Percentiles rank a stretch among this genome's conserved stretches.
Conservation (phyloP, 1,284 basidiomycete genomes). For the Naganishia albida region DNA sequence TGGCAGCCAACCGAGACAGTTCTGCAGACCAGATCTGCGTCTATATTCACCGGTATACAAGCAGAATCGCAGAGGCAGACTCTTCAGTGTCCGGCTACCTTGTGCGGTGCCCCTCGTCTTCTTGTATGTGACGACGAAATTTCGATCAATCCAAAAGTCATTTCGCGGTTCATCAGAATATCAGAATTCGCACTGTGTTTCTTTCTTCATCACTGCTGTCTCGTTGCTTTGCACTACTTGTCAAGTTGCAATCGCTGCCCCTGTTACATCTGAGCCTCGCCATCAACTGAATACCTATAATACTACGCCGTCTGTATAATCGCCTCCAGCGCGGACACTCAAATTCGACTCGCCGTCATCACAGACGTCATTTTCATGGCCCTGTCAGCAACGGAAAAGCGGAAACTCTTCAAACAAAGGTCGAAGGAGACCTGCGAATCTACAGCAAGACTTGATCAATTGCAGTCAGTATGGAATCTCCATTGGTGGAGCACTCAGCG, state of each 20-base stretch:
- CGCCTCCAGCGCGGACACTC: not conserved
- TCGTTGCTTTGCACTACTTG: not conserved
- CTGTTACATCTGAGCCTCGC: not conserved
- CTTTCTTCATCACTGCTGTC: not conserved
- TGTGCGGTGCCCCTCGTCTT: slow-evolving; percentile 12
- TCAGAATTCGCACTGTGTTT: not conserved
- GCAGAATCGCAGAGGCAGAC: not conserved
- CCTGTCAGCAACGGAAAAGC: slow-evolving; percentile 13
- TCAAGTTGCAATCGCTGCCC: not conserved
- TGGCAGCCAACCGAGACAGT: too few relatives aligned
- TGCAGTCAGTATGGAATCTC: too few relatives aligned
- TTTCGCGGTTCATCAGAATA: not conserved
- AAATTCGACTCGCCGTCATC: not conserved
- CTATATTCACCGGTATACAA: too few relatives aligned
- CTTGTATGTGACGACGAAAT: not conserved
- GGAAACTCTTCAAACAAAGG: not conserved
- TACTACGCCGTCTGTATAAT: not conserved
- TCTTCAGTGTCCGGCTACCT: slow-evolving; percentile 6
- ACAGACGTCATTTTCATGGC: slow-evolving; percentile 5
- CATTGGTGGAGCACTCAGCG: not conserved
- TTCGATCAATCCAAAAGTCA: not conserved
- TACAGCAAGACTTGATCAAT: too few relatives aligned
- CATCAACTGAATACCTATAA: not conserved
- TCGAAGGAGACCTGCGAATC: too few relatives aligned
- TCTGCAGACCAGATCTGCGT: too few relatives aligned